Evolutionary conservation across 2,329 filamentous ascomycete genomes (phyloP).

Genomic region (Ophiocordyceps camponoti-floridani): DNA sequence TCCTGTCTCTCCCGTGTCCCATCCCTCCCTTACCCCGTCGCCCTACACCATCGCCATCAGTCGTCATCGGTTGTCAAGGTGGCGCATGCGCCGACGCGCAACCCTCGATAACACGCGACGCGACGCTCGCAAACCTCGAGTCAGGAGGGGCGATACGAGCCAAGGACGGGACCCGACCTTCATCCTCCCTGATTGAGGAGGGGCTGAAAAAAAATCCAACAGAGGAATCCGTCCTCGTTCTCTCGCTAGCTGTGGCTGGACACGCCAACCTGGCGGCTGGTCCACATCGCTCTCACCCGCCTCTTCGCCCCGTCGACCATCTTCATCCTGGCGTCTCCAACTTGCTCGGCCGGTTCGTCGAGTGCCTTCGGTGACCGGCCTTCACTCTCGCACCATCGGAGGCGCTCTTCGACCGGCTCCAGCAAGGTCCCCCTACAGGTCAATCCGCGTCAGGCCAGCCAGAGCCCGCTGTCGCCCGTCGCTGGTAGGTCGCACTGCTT

Average conservation of each 20-base stretch:
- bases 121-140: not conserved
- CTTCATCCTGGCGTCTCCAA: conserved; percentile 31
- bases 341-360: conserved; percentile 32
- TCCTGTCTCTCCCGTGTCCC: no score
- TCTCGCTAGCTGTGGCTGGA: conserved; percentile 1
- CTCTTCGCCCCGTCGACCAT: not conserved
- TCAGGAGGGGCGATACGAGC: not conserved
- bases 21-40: no score
- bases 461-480: conserved; percentile 29
- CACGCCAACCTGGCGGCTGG: not conserved
- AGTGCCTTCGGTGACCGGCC: conserved; percentile 32
- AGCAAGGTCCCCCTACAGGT: conserved; percentile 14
- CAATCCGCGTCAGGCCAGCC: conserved; percentile 11
- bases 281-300: not conserved
- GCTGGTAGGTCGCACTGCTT: conserved; percentile 26
- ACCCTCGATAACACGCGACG: not conserved
- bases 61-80: no score
- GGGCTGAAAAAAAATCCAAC: not conserved
- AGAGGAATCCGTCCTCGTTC: not conserved
- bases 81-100: not conserved
- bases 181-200: not conserved
- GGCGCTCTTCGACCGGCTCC: conserved; percentile 25
- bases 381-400: conserved; percentile 27
- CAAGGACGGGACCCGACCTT: not conserved
- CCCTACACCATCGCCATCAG: no score